These are phyloP conservation scores for Starmerella sp. DNA, from an alignment of 805 yeast genomes.

Conservation along the genomic window DNA sequence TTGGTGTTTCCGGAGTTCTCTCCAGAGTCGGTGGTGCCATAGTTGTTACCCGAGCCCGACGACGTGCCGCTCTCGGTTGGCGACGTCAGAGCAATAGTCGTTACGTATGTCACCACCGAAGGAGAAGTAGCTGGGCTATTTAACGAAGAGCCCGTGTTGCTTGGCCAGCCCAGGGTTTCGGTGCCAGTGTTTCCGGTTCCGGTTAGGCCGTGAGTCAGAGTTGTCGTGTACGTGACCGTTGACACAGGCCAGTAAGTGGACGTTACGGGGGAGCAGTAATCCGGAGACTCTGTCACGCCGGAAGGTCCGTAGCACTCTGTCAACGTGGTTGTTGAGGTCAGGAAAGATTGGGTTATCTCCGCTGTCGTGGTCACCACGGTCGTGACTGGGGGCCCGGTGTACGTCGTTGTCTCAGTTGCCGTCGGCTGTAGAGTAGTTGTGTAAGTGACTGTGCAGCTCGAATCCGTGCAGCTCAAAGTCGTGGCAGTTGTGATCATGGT, in stretches of 20 bases:
- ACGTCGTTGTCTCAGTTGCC: background rate
- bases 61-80: background rate
- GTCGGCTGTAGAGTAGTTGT: background rate
- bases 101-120: background rate
- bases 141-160: background rate
- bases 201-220: background rate
- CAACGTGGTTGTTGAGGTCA: background rate
- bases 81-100: background rate
- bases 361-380: background rate
- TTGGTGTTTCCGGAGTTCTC: too few relatives aligned
- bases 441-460: constrained; percentile 11
- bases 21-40: too few relatives aligned
- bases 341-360: background rate
- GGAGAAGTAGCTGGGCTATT: background rate
- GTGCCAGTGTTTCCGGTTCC: too few relatives aligned
- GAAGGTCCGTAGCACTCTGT: background rate
- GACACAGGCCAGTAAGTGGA: background rate
- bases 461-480: constrained; percentile 8
- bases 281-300: background rate
- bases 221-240: background rate
- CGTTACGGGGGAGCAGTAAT: background rate
- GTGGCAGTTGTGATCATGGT: background rate
- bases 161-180: too few relatives aligned
- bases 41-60: background rate
- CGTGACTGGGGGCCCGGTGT: background rate